These are phyloP conservation scores for Geotrichum bryndzae DNA, from an alignment of 1,139 yeast species.

Conservation along the genomic window DNA sequence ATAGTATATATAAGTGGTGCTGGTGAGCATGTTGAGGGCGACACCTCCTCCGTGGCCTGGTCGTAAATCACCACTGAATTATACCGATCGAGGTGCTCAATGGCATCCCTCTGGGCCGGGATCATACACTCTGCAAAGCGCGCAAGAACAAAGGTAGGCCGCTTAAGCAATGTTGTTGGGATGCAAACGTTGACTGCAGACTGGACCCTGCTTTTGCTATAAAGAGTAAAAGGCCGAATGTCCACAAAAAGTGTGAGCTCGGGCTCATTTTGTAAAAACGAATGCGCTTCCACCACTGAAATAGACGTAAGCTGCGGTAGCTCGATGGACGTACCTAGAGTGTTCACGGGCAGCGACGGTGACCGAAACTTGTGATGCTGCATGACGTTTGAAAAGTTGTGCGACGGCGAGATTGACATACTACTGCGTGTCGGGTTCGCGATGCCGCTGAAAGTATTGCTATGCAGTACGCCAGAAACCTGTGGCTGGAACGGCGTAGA, in stretches of 20 bases:
- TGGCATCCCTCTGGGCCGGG: constrained; percentile 33
- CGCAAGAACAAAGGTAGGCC: constrained; percentile 54
- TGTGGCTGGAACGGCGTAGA: not conserved
- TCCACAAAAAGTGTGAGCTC: constrained; percentile 43
- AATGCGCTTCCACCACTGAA: constrained; percentile 8
- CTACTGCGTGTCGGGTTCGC: not conserved
- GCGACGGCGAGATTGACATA: not conserved
- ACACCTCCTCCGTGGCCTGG: constrained; percentile 35
- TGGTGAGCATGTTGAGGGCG: constrained; percentile 31
- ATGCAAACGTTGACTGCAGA: constrained; percentile 63
- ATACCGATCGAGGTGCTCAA: constrained; percentile 27
- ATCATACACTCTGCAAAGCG: constrained; percentile 54
- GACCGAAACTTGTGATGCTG: constrained; percentile 20
- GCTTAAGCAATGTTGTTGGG: constrained; percentile 70
- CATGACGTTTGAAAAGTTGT: not conserved
- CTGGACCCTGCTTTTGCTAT: constrained; percentile 45
- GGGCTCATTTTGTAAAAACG: not conserved
- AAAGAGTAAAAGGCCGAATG: constrained; percentile 65
- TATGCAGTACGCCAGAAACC: not conserved
- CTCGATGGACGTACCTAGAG: constrained; percentile 12
- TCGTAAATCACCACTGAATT: constrained; percentile 51
- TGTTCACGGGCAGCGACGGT: constrained; percentile 24
- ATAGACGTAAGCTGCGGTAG: constrained; percentile 15
- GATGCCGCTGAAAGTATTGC: not conserved
- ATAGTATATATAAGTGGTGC: constrained; percentile 36